These are phyloP conservation scores for Trifolium fragiferum DNA, from an alignment of 306 rosid genomes.

Conservation along the genomic window DNA sequence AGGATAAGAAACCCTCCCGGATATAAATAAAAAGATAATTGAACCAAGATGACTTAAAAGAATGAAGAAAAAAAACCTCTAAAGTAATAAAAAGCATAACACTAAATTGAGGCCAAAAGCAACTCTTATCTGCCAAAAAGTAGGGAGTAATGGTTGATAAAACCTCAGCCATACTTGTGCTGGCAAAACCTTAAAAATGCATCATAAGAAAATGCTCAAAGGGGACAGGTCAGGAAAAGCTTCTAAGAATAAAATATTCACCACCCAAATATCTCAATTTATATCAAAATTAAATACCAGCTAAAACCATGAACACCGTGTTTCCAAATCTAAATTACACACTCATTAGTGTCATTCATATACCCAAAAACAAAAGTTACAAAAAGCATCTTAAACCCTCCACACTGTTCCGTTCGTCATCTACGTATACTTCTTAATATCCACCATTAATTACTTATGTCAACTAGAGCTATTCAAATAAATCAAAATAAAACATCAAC, in stretches of 20 bases:
- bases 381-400: not conserved
- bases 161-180: constrained; percentile 4
- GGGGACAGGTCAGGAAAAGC: constrained; percentile 8
- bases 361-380: not conserved
- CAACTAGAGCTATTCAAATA: not conserved
- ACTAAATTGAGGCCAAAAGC: constrained; percentile 12
- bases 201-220: constrained; percentile 13
- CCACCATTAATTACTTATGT: constrained; percentile 5
- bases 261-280: not conserved
- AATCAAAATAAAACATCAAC: constrained; percentile 28
- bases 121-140: not conserved
- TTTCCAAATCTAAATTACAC: not conserved
- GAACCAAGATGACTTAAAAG: constrained; percentile 18
- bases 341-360: constrained; percentile 2
- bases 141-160: constrained; percentile 2
- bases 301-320: constrained; percentile 6
- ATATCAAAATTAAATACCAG: not conserved
- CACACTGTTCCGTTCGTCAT: constrained; percentile 19
- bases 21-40: constrained; percentile 7
- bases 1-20: constrained; percentile 16
- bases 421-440: constrained; percentile 3
- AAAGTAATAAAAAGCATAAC: constrained; percentile 14
- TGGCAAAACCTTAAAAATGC: not conserved
- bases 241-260: constrained; percentile 11
- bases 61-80: not conserved